These are phyloP conservation scores for Solanum paucissectum DNA, from an alignment of 257 asterid genomes.

Conservation along the genomic window DNA sequence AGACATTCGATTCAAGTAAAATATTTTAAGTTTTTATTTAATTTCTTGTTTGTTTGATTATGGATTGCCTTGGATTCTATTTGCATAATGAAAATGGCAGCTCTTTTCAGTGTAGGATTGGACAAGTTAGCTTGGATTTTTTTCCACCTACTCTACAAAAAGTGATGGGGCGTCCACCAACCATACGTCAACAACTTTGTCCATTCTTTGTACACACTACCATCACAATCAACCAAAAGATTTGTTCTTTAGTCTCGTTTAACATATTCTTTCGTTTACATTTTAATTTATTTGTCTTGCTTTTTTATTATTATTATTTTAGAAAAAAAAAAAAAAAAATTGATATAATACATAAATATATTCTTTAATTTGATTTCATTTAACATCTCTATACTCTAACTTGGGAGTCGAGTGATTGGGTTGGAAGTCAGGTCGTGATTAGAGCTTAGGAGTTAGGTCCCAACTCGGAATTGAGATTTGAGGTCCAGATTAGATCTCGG, in stretches of 20 bases:
- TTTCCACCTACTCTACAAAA: neutral
- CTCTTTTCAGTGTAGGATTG: neutral
- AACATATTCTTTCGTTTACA: neutral
- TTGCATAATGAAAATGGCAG: neutral
- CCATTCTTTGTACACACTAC: neutral
- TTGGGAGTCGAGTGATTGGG: neutral
- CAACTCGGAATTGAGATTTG: neutral
- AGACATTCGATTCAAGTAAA: too few relatives aligned
- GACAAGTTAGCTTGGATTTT: neutral
- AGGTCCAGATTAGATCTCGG: neutral
- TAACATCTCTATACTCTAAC: too few relatives aligned
- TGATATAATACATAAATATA: too few relatives aligned
- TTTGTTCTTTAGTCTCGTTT: neutral
- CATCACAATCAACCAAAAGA: neutral
- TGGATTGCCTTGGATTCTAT: neutral
- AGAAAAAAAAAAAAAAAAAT: too few relatives aligned
- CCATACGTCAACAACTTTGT: neutral
- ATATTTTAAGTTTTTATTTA: too few relatives aligned
- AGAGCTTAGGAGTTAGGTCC: neutral
- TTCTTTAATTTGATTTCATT: too few relatives aligned
- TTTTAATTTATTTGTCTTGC: too few relatives aligned
- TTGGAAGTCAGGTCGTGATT: too few relatives aligned
- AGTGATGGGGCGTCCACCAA: neutral
- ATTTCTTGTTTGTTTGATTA: too few relatives aligned
- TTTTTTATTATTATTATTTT: too few relatives aligned